Evolutionary conservation across 176 grass and related monocot genomes (phyloP).

Genomic region (Aechmea fasciata): DNA sequence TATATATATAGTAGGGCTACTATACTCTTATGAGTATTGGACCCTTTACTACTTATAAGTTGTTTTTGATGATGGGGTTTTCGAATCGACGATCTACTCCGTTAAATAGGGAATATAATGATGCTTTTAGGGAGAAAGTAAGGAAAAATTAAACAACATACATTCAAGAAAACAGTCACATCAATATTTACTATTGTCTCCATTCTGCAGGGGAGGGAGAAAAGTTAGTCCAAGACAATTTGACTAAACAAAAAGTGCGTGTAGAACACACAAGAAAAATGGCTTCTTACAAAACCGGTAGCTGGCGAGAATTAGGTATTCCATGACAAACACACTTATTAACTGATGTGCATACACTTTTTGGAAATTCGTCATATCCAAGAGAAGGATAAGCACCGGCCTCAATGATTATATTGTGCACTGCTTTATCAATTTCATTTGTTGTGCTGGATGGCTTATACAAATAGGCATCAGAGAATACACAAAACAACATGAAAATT

Average conservation of each 20-base stretch:
- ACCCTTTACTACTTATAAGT: too few relatives aligned
- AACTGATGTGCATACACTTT: constrained; percentile 71
- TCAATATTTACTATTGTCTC: constrained; percentile 82
- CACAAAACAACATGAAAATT: background rate
- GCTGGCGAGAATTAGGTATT: too few relatives aligned
- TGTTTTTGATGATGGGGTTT: too few relatives aligned
- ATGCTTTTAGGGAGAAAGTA: background rate
- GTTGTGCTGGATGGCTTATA: constrained; percentile 62
- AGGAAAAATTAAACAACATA: constrained; percentile 19
- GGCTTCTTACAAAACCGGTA: constrained; percentile 51
- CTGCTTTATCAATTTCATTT: constrained; percentile 62
- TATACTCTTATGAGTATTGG: too few relatives aligned
- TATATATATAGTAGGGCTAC: too few relatives aligned
- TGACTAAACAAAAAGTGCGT: constrained; percentile 3
- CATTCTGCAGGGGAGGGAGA: constrained; percentile 42
- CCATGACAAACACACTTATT: too few relatives aligned
- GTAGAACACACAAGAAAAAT: constrained; percentile 18
- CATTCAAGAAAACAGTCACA: constrained; percentile 70
- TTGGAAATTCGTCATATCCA: constrained; percentile 61
- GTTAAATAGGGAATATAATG: background rate
- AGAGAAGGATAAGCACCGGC: constrained; percentile 85
- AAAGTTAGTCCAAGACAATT: constrained; percentile 17
- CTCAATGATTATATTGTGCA: constrained; percentile 72
- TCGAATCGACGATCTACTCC: too few relatives aligned
- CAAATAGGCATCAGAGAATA: background rate